Percentiles rank a stretch among this genome's conserved stretches.
These are phyloP conservation scores for Puccinia triticina DNA, from an alignment of 1,284 basidiomycete species.

Conservation along the genomic window DNA sequence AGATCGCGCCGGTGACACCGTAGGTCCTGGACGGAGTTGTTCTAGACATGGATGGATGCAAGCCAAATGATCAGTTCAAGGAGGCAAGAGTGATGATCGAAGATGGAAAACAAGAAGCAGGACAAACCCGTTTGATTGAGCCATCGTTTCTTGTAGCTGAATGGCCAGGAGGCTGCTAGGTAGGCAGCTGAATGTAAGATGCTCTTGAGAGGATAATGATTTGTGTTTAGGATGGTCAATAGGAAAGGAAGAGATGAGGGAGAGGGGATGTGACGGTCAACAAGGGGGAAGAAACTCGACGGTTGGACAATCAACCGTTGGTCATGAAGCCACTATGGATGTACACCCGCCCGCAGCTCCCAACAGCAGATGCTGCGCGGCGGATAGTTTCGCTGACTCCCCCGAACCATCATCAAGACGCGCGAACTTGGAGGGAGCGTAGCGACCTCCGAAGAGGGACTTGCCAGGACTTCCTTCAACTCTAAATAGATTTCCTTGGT, in stretches of 20 bases:
- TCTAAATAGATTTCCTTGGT: no score
- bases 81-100: background rate
- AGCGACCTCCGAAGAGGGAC: no score
- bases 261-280: background rate
- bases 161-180: background rate
- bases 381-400: background rate
- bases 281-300: slow-evolving; percentile 5
- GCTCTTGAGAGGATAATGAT: background rate
- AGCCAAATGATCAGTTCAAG: background rate
- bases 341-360: background rate
- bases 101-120: background rate
- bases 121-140: slow-evolving; percentile 2
- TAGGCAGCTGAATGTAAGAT: background rate
- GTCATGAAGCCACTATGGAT: background rate
- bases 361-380: background rate
- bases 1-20: slow-evolving; percentile 51
- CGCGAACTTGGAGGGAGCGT: no score
- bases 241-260: background rate
- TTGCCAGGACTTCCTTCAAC: no score
- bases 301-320: background rate
- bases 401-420: no score
- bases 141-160: background rate
- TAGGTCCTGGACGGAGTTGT: slow-evolving; percentile 36
- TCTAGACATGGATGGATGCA: background rate
- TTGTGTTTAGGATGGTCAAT: no score